Evolutionary conservation across 2,329 filamentous ascomycete genomes (phyloP).

Genomic region (Hypoxylon sp.): DNA sequence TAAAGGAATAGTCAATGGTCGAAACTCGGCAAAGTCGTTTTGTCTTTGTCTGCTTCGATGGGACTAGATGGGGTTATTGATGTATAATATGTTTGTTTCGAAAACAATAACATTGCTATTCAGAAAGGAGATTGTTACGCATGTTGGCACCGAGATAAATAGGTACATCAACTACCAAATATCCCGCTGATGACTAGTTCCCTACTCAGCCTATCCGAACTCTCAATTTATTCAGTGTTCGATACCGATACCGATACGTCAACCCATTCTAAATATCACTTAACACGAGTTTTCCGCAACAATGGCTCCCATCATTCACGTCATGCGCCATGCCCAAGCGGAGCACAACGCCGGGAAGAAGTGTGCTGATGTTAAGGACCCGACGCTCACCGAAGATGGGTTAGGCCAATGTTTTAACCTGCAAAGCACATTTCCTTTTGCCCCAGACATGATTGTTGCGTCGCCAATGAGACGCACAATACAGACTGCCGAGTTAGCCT

Average conservation of each 20-base stretch:
- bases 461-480: constrained; percentile 85
- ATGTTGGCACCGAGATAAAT: neutral
- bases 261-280: neutral
- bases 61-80: neutral
- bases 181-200: neutral
- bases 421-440: constrained; percentile 70
- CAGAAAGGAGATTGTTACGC: neutral
- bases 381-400: constrained; percentile 79
- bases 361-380: constrained; percentile 78
- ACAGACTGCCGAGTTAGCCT: constrained; percentile 78
- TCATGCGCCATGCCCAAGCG: constrained; percentile 81
- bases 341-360: constrained; percentile 77
- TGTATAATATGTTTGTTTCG: neutral
- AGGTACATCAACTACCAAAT: neutral
- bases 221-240: neutral
- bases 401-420: constrained; percentile 78
- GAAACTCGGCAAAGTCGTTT: neutral
- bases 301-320: constrained; percentile 69
- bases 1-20: neutral
- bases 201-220: neutral
- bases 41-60: neutral
- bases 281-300: neutral
- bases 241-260: neutral
- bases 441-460: constrained; percentile 76
- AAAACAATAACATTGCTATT: neutral